A percentile compares a stretch with the other conserved stretches of the same genome.
phyloP scores from a whole-genome alignment of 768 basidiomycete genomes.

The Lactarius deliciosus region DNA sequence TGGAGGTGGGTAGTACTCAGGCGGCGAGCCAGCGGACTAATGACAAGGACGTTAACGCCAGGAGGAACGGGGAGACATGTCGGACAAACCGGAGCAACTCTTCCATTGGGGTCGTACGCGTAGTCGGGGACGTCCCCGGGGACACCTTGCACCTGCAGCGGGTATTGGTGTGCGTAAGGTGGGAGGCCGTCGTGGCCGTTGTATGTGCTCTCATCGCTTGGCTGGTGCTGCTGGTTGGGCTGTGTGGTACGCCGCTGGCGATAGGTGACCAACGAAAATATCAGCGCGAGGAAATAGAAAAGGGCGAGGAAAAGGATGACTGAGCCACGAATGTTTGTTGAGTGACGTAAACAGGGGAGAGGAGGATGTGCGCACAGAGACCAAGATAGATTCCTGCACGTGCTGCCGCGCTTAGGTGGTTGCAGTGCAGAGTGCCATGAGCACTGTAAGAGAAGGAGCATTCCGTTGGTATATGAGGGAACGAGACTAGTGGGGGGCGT shows the following conservation, averaged over 20 bases:
- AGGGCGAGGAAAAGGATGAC: constrained; percentile 3
- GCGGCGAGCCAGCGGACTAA: constrained; percentile 5
- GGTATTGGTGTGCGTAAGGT: constrained; percentile 7
- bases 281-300: not conserved
- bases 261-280: not conserved
- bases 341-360: not conserved
- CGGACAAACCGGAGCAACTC: constrained; percentile 10
- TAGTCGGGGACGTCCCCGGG: not conserved
- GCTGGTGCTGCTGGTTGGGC: constrained; percentile 1
- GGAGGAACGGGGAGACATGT: not conserved
- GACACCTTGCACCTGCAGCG: constrained; percentile 1
- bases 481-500: not conserved
- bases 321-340: not conserved
- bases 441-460: not conserved
- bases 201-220: not conserved
- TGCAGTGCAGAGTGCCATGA: not conserved
- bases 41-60: not conserved
- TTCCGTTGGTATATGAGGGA: not conserved
- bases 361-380: constrained; percentile 1
- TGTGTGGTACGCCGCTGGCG: constrained; percentile 7
- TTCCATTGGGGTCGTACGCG: constrained; percentile 3
- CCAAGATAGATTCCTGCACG: not conserved
- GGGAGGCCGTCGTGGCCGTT: not conserved
- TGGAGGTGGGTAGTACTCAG: constrained; percentile 10
- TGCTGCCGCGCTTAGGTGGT: constrained; percentile 5